A percentile compares a stretch with the other conserved stretches of the same genome.
These are phyloP conservation scores for Tuber melanosporum DNA, from an alignment of 495 filamentous ascomycete genomes.

Conservation along the genomic window DNA sequence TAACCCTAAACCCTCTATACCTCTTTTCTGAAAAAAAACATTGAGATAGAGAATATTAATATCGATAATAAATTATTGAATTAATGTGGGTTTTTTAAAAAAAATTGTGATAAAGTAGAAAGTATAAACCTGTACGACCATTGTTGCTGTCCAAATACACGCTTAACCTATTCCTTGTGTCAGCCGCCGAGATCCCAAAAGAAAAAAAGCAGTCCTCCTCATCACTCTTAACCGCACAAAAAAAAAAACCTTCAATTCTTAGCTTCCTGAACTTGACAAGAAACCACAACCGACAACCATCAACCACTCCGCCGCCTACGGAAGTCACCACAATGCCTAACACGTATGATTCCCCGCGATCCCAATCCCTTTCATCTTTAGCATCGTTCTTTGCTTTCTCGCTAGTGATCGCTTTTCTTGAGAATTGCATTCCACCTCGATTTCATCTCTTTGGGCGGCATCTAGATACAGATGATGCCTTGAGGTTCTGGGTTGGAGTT, in stretches of 20 bases:
- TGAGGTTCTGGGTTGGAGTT: slow-evolving; percentile 62
- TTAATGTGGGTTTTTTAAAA: too few species aligned
- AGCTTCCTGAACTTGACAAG: not conserved
- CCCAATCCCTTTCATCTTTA: slow-evolving; percentile 17
- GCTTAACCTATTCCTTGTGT: too few species aligned
- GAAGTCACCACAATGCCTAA: slow-evolving; percentile 36
- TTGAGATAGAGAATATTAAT: too few species aligned
- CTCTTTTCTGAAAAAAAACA: too few species aligned
- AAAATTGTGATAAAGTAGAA: too few species aligned
- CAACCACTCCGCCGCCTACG: not conserved
- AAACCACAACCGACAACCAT: slow-evolving; percentile 9
- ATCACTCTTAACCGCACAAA: not conserved
- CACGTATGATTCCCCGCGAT: slow-evolving; percentile 21
- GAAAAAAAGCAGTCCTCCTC: not conserved
- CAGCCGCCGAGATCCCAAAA: not conserved
- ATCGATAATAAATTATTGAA: too few species aligned
- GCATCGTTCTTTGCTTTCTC: slow-evolving; percentile 28
- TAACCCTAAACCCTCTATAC: too few species aligned
- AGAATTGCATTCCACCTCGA: slow-evolving; percentile 32
- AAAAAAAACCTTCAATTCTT: not conserved
- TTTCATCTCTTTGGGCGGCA: not conserved
- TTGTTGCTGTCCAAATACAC: too few species aligned
- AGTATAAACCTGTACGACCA: too few species aligned
- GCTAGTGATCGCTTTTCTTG: slow-evolving; percentile 31
- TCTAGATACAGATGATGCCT: not conserved